Conservation (phyloP, 2,329 filamentous ascomycete genomes). For the Penicillium sp. region DNA sequence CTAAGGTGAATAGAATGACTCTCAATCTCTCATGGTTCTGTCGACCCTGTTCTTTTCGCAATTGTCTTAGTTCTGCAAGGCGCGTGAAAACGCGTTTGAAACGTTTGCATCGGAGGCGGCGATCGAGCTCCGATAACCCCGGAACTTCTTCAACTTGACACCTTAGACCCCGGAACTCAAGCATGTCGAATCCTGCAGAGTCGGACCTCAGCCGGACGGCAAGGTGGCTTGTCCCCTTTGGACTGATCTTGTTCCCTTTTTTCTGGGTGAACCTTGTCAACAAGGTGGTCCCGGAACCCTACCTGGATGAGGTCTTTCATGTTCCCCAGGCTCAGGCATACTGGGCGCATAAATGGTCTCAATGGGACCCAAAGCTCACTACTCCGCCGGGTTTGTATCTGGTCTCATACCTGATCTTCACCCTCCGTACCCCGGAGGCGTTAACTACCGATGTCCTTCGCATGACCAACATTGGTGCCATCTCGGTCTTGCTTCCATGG, state of each 20-base stretch:
- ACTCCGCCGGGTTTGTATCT: slow-evolving; percentile 84
- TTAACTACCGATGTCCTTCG: slow-evolving; percentile 39
- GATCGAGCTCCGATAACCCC: background rate
- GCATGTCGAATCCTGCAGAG: slow-evolving; percentile 33
- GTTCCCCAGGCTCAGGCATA: slow-evolving; percentile 89
- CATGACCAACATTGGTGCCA: slow-evolving; percentile 39
- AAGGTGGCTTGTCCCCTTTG: slow-evolving; percentile 40
- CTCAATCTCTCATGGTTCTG: slow-evolving; percentile 1
- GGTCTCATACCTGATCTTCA: slow-evolving; percentile 50
- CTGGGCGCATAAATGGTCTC: slow-evolving; percentile 69
- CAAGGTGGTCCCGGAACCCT: slow-evolving; percentile 55
- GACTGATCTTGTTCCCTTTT: slow-evolving; percentile 34
- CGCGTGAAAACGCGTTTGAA: slow-evolving; percentile 28
- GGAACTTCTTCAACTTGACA: background rate
- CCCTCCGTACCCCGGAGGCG: slow-evolving; percentile 32
- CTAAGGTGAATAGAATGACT: background rate
- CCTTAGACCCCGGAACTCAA: slow-evolving; percentile 2
- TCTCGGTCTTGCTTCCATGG: slow-evolving; percentile 44
- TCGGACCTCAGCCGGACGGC: slow-evolving; percentile 37
- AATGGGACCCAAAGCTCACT: slow-evolving; percentile 97
- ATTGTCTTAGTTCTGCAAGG: background rate
- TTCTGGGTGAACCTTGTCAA: slow-evolving; percentile 50
- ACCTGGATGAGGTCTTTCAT: slow-evolving; percentile 61
- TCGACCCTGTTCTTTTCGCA: background rate
- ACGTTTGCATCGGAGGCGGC: slow-evolving; percentile 29